These are phyloP conservation scores for Aspergillus incahuasiensis DNA, from an alignment of 495 filamentous ascomycete genomes.

Conservation along the genomic window DNA sequence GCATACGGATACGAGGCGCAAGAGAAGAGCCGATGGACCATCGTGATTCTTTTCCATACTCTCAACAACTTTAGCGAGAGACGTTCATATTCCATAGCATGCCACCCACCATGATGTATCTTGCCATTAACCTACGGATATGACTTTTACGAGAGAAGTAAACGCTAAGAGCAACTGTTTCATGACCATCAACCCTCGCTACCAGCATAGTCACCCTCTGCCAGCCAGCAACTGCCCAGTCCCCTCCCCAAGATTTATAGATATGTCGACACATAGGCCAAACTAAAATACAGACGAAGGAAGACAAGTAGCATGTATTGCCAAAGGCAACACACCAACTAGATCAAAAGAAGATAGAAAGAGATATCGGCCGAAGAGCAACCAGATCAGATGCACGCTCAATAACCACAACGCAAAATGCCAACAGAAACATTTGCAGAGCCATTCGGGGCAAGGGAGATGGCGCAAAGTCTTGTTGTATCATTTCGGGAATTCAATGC, in stretches of 20 bases:
- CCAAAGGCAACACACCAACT: slow-evolving; percentile 16
- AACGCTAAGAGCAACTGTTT: not conserved
- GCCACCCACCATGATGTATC: not conserved
- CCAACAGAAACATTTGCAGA: slow-evolving; percentile 30
- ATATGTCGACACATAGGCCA: slow-evolving; percentile 17
- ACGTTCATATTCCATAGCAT: not conserved
- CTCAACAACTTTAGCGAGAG: no score
- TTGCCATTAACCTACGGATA: not conserved
- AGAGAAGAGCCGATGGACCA: no score
- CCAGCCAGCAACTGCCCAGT: slow-evolving; percentile 16
- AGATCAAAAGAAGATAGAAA: slow-evolving; percentile 37
- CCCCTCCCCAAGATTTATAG: slow-evolving; percentile 12
- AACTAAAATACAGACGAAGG: slow-evolving; percentile 32
- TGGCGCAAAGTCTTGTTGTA: slow-evolving; percentile 19
- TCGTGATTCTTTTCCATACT: no score
- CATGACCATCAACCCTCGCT: not conserved
- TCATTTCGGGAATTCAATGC: slow-evolving; percentile 40
- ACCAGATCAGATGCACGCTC: slow-evolving; percentile 44
- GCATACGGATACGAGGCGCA: not conserved
- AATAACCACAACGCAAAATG: slow-evolving; percentile 33
- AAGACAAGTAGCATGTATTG: slow-evolving; percentile 5
- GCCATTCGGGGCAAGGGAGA: slow-evolving; percentile 13
- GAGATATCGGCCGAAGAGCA: slow-evolving; percentile 25
- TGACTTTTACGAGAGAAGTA: not conserved
- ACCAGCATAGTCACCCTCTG: slow-evolving; percentile 1